Evolutionary conservation across 2,329 filamentous ascomycete species (phyloP), one percentile per base, ranked within the genome.

Genomic region (Leptographium radiaticola): DNA sequence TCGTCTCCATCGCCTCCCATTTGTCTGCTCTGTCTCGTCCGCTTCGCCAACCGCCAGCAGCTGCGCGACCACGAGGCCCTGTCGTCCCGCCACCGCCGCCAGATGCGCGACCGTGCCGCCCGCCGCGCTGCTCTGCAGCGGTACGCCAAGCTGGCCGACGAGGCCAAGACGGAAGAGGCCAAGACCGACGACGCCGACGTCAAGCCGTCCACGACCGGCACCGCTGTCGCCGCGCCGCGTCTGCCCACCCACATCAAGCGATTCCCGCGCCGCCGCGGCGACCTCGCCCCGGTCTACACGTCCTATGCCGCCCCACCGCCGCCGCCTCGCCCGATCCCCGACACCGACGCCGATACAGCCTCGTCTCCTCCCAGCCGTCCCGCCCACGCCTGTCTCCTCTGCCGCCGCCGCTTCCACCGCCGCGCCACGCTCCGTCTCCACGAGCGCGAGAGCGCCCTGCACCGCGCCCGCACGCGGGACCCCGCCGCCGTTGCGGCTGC

Each of bases 1-100:
- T 25, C 46, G 1, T n/a, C 31, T 15, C 2, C 25, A 16, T 9
- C 30, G 15, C 44, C 51, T 34, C 51, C 51, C 25, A 56, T 50
- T 4, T 84, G 81, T 62, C 75, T 82, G 52, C 69, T 83, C n/a
- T 84, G 81, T 62, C 74, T 75, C 61, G 73, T 76, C 31, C 71
- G 77, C 58, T 81, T 83, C 60, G 76, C 77, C 52, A 71, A 70
- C 1, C 67, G 72, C 8, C 72, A 63, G 51, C 51, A 57, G 38
- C 61, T 66, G 40, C 56, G 60, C 30, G 59, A 62, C 38, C 60
- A 59, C 48, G 63, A 63, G 38, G 58, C 64, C 10, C 58, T 61
- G 40, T 61, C 59, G 30, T 45, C 56, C 10, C 57, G 54, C 33
- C 62, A 67, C 54, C 56, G 62, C 18, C 51, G 48, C 40, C 50